Evolutionary conservation across 73 alveolate genomes (phyloP).

Genomic region (Paramecium biaurelia): DNA sequence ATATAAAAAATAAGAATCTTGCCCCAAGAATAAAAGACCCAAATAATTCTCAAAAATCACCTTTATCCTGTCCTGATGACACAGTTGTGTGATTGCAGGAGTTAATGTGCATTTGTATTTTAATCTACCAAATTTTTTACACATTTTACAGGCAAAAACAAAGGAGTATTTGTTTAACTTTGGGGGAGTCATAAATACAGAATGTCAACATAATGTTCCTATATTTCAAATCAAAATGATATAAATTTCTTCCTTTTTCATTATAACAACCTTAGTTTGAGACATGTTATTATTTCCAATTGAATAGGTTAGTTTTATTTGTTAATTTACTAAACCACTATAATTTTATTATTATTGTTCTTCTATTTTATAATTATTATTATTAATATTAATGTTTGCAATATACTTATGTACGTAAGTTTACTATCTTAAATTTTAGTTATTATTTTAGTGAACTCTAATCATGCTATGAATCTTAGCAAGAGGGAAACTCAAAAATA

Average conservation of each 20-base stretch:
- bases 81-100: not conserved
- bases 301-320: not conserved
- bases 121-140: not conserved
- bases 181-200: too few species aligned
- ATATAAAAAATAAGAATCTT: conserved; percentile 3
- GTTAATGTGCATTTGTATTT: conserved; percentile 17
- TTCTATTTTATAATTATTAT: not conserved
- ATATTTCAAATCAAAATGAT: conserved; percentile 16
- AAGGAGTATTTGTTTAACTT: too few species aligned
- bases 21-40: not conserved
- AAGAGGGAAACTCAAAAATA: conserved; percentile 4
- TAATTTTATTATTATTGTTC: not conserved
- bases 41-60: not conserved
- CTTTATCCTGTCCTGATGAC: not conserved
- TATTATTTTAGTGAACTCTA: not conserved
- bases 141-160: conserved; percentile 4
- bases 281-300: not conserved
- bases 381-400: not conserved
- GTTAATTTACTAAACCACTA: not conserved
- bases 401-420: conserved; percentile 18
- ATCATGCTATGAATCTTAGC: not conserved
- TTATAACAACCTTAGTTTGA: not conserved
- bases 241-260: not conserved
- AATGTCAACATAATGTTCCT: conserved; percentile 42
- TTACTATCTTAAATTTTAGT: not conserved